Conservation (phyloP, 2,329 filamentous ascomycete genomes). For the Mollisiaceae sp. region DNA sequence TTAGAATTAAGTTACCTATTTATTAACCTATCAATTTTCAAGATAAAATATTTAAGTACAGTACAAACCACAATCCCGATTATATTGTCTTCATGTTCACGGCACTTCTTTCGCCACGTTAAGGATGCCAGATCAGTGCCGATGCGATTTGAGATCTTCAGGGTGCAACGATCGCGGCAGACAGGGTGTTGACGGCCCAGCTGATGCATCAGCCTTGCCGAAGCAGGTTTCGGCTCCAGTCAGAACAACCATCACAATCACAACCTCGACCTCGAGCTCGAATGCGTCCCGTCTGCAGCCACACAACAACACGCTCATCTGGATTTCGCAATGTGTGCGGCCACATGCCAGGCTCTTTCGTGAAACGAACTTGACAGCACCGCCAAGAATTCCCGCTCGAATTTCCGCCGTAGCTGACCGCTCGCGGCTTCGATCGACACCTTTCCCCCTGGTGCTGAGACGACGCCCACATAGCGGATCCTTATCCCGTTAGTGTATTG, state of each 20-base stretch:
- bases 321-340: not conserved
- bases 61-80: not conserved
- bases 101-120: not conserved
- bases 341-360: not conserved
- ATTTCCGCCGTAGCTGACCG: slow-evolving; percentile 2
- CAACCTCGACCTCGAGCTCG: not conserved
- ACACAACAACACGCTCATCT: not conserved
- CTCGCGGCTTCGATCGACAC: slow-evolving; percentile 12
- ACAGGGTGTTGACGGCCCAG: not conserved
- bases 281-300: not conserved
- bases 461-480: slow-evolving; percentile 9
- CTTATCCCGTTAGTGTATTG: slow-evolving; percentile 4
- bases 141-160: not conserved
- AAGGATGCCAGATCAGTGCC: slow-evolving; percentile 8
- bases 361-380: not conserved
- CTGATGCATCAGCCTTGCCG: not conserved
- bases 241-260: not conserved
- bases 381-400: slow-evolving; percentile 1
- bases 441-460: slow-evolving; percentile 11
- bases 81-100: not conserved
- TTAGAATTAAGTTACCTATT: not conserved
- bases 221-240: not conserved
- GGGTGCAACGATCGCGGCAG: not conserved
- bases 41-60: not conserved
- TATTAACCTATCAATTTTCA: not conserved